Conservation (phyloP, 1,284 basidiomycete species). For the Apiotrichum brassicae region DNA sequence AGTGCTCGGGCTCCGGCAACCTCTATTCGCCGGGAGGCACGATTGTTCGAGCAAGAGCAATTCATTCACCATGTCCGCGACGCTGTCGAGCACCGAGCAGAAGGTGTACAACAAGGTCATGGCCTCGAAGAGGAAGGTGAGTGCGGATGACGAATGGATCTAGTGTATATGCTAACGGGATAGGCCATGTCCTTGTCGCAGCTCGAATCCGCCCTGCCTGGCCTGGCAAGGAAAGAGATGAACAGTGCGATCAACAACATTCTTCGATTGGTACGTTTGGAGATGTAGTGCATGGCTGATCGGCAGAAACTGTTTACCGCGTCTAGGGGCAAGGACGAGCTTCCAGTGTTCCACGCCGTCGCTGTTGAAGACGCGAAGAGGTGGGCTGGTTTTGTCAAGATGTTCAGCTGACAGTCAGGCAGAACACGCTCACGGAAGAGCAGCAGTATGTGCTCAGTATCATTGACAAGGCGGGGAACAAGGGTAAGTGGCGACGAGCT, state of each 20-base stretch:
- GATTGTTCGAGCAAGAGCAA: too few relatives aligned
- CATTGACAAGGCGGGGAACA: conserved; percentile 20
- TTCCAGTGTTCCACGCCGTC: conserved; percentile 26
- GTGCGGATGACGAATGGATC: neutral
- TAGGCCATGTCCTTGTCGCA: conserved; percentile 28
- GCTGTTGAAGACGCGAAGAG: conserved; percentile 31
- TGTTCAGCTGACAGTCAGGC: conserved; percentile 13
- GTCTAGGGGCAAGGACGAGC: conserved; percentile 22
- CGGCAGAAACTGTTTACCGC: conserved; percentile 17
- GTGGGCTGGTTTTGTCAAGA: conserved; percentile 12
- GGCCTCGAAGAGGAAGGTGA: conserved; percentile 37
- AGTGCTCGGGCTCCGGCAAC: too few relatives aligned
- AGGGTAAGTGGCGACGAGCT: conserved; percentile 13
- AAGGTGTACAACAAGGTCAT: conserved; percentile 44
- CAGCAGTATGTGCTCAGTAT: conserved; percentile 33
- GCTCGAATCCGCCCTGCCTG: conserved; percentile 24
- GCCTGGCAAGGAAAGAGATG: conserved; percentile 22
- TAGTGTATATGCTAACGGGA: neutral
- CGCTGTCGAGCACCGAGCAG: conserved; percentile 37
- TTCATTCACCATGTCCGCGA: conserved; percentile 22
- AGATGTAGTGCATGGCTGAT: neutral
- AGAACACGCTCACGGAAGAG: conserved; percentile 32
- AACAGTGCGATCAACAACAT: conserved; percentile 21
- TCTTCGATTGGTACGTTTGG: conserved; percentile 18
- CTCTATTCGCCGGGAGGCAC: too few relatives aligned